Base-by-base conservation (phyloP, 75 land plant genomes). In the Selaginella moellendorffii region DNA sequence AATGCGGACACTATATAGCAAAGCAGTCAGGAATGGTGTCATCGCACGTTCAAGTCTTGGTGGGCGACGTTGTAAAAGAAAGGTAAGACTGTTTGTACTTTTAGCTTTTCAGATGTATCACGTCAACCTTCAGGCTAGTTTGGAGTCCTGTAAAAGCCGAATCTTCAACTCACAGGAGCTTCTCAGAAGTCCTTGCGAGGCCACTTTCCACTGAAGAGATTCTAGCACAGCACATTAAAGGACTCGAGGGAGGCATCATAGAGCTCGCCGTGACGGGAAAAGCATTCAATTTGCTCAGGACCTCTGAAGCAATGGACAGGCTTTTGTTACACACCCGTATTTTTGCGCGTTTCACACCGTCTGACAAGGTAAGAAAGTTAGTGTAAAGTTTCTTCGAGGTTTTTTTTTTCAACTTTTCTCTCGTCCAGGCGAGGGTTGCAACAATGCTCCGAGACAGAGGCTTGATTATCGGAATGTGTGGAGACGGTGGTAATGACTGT, bases 401-500 rank as follows among this genome's bases (percentile, higher is more conserved):
- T n/a, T n/a, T n/a, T n/a, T n/a, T n/a, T n/a, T n/a, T n/a, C n/a
- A n/a, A n/a, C n/a, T n/a, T 2, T 24, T 56, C 60, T 20, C 24
- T 56, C n/a, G 59, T 24, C n/a, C 64, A 75, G 77, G 77, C 70
- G 23, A 24, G 31, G 28, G 70, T 70, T 18, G 70, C 69, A 18
- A 70, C 69, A 27, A 70, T 75, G 77, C 74, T 64, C 46, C 64
- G 77, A 61, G 77, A 70, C 54, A 46, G 36, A 28, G 77, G 77
- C 22, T 22, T 75, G 17, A 69, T 75, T 27, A 73, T 75, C 17
- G 77, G 73, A 31, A 75, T 75, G 77, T 75, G 77, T 30, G 77
- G 77, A 51, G 77, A 75, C 65, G 77, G 77, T 53, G 77, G 77
- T 46, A 75, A 75, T 63, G 77, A 75, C 28, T 75, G 77, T 61